Base-by-base conservation (phyloP, 1,284 basidiomycete species). In the Erythrobasidium hasegawianum region DNA sequence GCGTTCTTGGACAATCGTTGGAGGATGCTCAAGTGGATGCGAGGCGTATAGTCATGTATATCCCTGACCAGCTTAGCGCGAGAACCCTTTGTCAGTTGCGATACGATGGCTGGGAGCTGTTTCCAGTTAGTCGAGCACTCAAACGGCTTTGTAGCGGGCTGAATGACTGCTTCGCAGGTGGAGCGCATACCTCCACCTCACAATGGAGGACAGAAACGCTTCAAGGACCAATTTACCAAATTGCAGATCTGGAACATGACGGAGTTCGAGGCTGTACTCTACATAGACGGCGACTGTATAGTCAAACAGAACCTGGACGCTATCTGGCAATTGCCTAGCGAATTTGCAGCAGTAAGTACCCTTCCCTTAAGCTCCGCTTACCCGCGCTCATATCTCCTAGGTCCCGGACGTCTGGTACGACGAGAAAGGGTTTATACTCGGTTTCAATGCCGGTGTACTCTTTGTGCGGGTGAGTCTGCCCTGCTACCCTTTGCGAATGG, bases 371-470 rank as follows among this genome's bases (percentile, higher is more conserved):
- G 20, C 33, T 54, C 2, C 14, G 24, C 18, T 18, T 5, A n/a
- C n/a, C n/a, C n/a, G n/a, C n/a, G 20, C 14, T 27, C 14, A 14
- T 27, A 2, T 41, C 16, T 22, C 16, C 14, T 18, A 59, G 58
- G 58, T 59, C 20, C 59, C 59, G 18, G 59, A 61, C 41, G 40
- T 61, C 38, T 61, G 59, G 59, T 39, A 53, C 18, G 59, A 52
- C 20, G 5, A n/a, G 43, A 39, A 50, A 54, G 59, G 49, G 2
- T 61, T 61, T 39, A 61, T 49, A 14, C 59, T 61, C 9, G 59
- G 54, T 40, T 54, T 61, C 49, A 61, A 61, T 26, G 59, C 59
- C 2, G 59, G 59, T 22, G 50, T 54, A n/a, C 58, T 33, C 33
- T 33, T 33, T 33, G 33, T 33, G 33, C 33, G 33, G 33, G 33